phyloP scores from a whole-genome alignment of 2,329 filamentous ascomycete species.

The Fusarium nematophilum region DNA sequence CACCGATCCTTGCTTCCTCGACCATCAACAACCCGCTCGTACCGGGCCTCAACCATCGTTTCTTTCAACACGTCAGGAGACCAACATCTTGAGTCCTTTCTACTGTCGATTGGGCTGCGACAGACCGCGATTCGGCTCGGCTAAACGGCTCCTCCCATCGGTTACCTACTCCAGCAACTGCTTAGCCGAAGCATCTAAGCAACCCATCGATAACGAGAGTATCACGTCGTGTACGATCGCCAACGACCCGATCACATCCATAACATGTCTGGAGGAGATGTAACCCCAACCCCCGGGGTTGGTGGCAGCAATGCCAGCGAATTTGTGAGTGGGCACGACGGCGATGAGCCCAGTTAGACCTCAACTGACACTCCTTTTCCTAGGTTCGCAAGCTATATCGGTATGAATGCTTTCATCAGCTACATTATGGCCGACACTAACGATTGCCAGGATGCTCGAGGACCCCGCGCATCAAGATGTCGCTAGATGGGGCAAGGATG shows the following conservation, averaged over 20 bases:
- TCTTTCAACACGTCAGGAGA: background rate
- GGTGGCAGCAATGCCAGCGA: slow-evolving; percentile 88
- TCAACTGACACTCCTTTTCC: slow-evolving; percentile 43
- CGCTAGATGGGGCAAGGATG: slow-evolving; percentile 94
- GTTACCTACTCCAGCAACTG: slow-evolving; percentile 19
- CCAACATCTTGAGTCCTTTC: background rate
- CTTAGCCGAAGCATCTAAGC: slow-evolving; percentile 18
- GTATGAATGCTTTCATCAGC: slow-evolving; percentile 61
- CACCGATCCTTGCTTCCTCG: slow-evolving; percentile 17
- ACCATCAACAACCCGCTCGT: slow-evolving; percentile 12
- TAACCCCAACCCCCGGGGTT: slow-evolving; percentile 48
- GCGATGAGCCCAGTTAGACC: background rate
- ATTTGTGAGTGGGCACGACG: slow-evolving; percentile 75
- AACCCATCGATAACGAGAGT: slow-evolving; percentile 2
- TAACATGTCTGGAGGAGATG: slow-evolving; percentile 51
- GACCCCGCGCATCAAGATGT: slow-evolving; percentile 92
- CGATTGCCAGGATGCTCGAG: slow-evolving; percentile 78
- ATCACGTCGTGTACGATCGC: slow-evolving; percentile 10
- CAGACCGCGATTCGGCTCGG: slow-evolving; percentile 27
- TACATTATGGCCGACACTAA: slow-evolving; percentile 18
- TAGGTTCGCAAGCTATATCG: slow-evolving; percentile 99
- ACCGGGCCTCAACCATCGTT: slow-evolving; percentile 16
- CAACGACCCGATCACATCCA: slow-evolving; percentile 5
- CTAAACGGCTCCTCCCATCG: slow-evolving; percentile 28
- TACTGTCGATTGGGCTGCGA: slow-evolving; percentile 16